These are phyloP conservation scores for Sugiyamaella paludigena DNA, from an alignment of 1,139 yeast genomes.

Conservation along the genomic window DNA sequence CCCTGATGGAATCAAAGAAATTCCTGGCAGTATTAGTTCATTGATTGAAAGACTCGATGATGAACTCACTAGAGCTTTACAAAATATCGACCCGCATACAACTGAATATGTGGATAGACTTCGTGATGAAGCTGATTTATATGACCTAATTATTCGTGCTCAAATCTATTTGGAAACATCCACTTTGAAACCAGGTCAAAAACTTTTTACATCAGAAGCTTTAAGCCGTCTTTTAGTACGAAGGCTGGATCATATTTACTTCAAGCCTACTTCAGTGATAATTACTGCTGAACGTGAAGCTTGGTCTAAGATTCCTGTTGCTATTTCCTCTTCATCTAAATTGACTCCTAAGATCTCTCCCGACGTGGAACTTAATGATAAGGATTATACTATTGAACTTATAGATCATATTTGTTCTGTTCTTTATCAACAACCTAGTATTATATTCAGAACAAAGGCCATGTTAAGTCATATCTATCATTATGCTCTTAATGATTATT, in stretches of 20 bases:
- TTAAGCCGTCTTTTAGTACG: constrained; percentile 73
- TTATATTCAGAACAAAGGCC: constrained; percentile 76
- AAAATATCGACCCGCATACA: constrained; percentile 90
- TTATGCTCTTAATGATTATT: constrained; percentile 84
- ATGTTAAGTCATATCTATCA: constrained; percentile 84
- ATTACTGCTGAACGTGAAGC: constrained; percentile 66
- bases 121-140: constrained; percentile 79
- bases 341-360: constrained; percentile 38
- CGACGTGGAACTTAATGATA: constrained; percentile 21
- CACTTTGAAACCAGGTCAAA: constrained; percentile 47
- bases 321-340: constrained; percentile 1
- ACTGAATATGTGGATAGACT: constrained; percentile 89
- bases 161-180: constrained; percentile 75
- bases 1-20: constrained; percentile 68
- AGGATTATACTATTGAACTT: constrained; percentile 50
- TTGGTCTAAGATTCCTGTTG: constrained; percentile 52
- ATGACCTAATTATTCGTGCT: constrained; percentile 73
- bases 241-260: constrained; percentile 90
- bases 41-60: constrained; percentile 92
- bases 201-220: constrained; percentile 38
- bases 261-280: constrained; percentile 80
- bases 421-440: constrained; percentile 63
- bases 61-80: constrained; percentile 84
- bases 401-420: constrained; percentile 64
- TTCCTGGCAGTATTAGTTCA: constrained; percentile 82